Evolutionary conservation across 2,329 filamentous ascomycete species (phyloP).

Genomic region (Sarocladium kiliense): DNA sequence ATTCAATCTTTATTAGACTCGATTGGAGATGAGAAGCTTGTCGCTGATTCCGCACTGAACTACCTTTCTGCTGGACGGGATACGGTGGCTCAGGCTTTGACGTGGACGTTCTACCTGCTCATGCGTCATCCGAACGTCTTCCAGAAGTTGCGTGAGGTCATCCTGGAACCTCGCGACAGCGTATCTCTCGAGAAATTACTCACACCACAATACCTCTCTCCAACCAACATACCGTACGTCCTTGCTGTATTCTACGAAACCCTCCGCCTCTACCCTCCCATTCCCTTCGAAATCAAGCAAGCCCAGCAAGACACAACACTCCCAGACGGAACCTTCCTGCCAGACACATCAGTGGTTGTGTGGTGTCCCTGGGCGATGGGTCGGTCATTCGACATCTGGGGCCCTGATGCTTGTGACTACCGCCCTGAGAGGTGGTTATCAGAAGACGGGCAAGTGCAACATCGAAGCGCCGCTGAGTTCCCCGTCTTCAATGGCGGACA

Average conservation of each 20-base stretch:
- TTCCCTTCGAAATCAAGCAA: slow-evolving; percentile 63
- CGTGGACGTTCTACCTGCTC: slow-evolving; percentile 59
- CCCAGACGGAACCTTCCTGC: slow-evolving; percentile 56
- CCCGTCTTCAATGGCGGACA: slow-evolving; percentile 62
- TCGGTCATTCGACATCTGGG: slow-evolving; percentile 51
- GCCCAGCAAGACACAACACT: slow-evolving; percentile 45
- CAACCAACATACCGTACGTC: slow-evolving; percentile 46
- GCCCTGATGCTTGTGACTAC: slow-evolving; percentile 49
- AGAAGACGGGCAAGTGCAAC: slow-evolving; percentile 31
- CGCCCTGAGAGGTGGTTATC: slow-evolving; percentile 52
- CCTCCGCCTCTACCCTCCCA: slow-evolving; percentile 56
- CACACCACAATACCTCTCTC: slow-evolving; percentile 29
- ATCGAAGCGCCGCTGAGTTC: slow-evolving; percentile 48
- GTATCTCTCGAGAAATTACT: slow-evolving; percentile 11
- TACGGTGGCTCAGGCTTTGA: slow-evolving; percentile 59
- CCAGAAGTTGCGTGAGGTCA: slow-evolving; percentile 37
- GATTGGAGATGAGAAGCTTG: slow-evolving; percentile 48
- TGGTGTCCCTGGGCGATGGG: slow-evolving; percentile 64
- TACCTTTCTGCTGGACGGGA: slow-evolving; percentile 62
- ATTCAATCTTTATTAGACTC: slow-evolving; percentile 56
- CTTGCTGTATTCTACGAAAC: slow-evolving; percentile 58
- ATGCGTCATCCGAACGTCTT: slow-evolving; percentile 42
- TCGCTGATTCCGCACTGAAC: slow-evolving; percentile 60
- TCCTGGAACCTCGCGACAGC: slow-evolving; percentile 17
- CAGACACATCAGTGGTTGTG: slow-evolving; percentile 47